These are phyloP conservation scores for Oryza nivara DNA, from an alignment of 176 grass and related monocot genomes.

Conservation along the genomic window DNA sequence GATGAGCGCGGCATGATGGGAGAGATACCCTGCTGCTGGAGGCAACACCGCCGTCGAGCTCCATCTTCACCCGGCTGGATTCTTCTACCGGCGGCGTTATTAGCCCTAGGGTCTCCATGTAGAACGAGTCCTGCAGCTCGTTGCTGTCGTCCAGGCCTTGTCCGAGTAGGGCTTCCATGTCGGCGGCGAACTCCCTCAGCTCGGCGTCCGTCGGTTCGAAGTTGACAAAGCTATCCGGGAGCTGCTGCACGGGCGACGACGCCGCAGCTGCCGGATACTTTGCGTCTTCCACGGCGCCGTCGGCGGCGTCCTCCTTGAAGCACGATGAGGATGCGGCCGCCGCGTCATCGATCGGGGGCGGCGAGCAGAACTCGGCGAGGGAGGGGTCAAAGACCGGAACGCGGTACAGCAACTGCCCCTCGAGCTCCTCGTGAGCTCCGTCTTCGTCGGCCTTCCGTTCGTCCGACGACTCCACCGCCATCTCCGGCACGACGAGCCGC, in stretches of 20 bases:
- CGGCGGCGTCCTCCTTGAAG: constrained; percentile 15
- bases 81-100: constrained; percentile 37
- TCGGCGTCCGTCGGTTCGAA: constrained; percentile 74
- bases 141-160: constrained; percentile 45
- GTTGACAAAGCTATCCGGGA: constrained; percentile 36
- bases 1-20: not conserved
- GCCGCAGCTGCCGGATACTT: not conserved
- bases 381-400: constrained; percentile 70
- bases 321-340: not conserved
- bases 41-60: constrained; percentile 14
- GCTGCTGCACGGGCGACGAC: constrained; percentile 45
- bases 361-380: constrained; percentile 69
- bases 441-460: constrained; percentile 56
- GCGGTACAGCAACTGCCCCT: constrained; percentile 63
- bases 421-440: constrained; percentile 28
- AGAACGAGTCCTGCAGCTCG: constrained; percentile 57
- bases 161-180: constrained; percentile 89
- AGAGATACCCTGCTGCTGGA: not conserved
- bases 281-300: constrained; percentile 25
- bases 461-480: constrained; percentile 42
- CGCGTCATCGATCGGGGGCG: constrained; percentile 48
- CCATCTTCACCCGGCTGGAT: constrained; percentile 47
- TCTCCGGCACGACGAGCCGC: constrained; percentile 61
- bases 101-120: constrained; percentile 71
- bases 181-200: constrained; percentile 83